Evolutionary conservation across 2,329 filamentous ascomycete genomes (phyloP).

Genomic region (Pezicula radicicola): DNA sequence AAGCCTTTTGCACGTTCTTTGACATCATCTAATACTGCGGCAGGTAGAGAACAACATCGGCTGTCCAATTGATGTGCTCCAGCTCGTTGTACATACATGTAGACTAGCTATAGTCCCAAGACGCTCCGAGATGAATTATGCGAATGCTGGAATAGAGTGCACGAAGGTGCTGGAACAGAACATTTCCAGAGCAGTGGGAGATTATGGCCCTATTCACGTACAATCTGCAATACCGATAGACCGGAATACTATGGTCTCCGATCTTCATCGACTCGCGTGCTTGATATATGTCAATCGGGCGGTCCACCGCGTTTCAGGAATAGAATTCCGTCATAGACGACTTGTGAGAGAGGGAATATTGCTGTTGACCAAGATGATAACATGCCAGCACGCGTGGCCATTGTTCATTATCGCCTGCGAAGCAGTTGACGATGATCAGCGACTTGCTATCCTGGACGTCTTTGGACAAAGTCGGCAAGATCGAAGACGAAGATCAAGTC

Average conservation of each 20-base stretch:
- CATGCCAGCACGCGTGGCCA: neutral
- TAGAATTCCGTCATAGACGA: neutral
- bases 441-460: neutral
- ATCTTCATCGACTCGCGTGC: neutral
- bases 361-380: neutral
- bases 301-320: neutral
- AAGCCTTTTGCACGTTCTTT: neutral
- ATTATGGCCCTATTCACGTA: neutral
- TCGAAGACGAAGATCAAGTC: neutral
- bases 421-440: neutral
- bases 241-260: neutral
- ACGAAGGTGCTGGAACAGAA: neutral
- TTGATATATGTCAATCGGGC: neutral
- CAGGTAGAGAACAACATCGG: neutral
- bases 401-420: conserved; percentile 3
- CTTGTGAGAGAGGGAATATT: neutral
- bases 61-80: conserved; percentile 1
- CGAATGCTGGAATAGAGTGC: neutral
- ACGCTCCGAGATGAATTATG: neutral
- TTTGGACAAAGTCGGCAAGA: neutral
- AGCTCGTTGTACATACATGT: conserved; percentile 1
- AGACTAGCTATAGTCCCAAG: neutral
- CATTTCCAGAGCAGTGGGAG: neutral
- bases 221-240: neutral
- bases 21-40: neutral